Conservation (phyloP, 2,329 filamentous ascomycete genomes). For the Pleurostoma richardsiae region DNA sequence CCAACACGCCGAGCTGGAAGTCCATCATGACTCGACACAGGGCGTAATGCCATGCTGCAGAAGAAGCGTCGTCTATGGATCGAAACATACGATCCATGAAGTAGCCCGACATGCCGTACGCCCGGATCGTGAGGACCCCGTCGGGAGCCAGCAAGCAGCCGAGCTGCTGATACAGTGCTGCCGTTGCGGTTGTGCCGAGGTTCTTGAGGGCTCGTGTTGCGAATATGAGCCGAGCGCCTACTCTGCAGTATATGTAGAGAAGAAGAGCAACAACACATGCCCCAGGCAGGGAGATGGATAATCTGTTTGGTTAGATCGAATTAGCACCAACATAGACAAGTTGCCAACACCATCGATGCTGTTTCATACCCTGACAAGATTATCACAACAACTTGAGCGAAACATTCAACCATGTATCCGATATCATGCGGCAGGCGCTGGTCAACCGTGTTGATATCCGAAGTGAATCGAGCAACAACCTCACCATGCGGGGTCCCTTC, state of each 20-base stretch:
- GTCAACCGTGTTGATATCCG: constrained; percentile 32
- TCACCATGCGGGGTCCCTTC: constrained; percentile 33
- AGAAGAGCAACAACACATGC: constrained; percentile 28
- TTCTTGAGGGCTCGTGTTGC: constrained; percentile 33
- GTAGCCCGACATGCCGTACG: constrained; percentile 26
- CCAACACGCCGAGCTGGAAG: constrained; percentile 32
- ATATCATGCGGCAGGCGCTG: constrained; percentile 21
- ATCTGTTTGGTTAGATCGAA: constrained; percentile 4
- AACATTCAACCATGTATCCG: constrained; percentile 18
- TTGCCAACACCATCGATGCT: too few relatives aligned
- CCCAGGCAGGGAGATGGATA: constrained; percentile 26
- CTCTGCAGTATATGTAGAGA: constrained; percentile 23
- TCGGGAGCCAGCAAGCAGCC: constrained; percentile 24
- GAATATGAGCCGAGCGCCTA: constrained; percentile 28
- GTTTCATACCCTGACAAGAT: constrained; percentile 23
- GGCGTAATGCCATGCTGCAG: constrained; percentile 23
- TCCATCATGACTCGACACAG: constrained; percentile 27
- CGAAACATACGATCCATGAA: constrained; percentile 28
- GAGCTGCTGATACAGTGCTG: constrained; percentile 36
- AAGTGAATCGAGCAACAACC: constrained; percentile 36
- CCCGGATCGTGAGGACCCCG: constrained; percentile 34
- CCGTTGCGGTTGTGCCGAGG: constrained; percentile 31
- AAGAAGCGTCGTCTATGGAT: constrained; percentile 23
- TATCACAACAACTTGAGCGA: constrained; percentile 25
- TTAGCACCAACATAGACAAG: constrained; percentile 23